Conservation (phyloP, 805 yeast genomes). For the Maudiozyma barnettii region DNA sequence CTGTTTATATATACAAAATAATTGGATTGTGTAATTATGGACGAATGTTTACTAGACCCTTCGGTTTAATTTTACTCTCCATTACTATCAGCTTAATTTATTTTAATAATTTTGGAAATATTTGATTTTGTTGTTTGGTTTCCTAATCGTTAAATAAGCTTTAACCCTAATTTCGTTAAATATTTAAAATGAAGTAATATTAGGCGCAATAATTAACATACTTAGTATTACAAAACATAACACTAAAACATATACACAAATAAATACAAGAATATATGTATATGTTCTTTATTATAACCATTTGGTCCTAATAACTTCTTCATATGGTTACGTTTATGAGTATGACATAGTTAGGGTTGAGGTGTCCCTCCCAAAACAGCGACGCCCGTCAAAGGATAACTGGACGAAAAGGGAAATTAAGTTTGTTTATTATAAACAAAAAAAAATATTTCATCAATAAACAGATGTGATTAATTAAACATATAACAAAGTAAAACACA, state of each 20-base stretch:
- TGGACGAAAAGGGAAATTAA: background rate
- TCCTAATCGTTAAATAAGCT: background rate
- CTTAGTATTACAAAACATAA: too few relatives aligned
- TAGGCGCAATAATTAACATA: too few relatives aligned
- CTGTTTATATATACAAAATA: background rate
- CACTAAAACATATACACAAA: too few relatives aligned
- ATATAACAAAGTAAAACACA: background rate
- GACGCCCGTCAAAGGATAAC: background rate
- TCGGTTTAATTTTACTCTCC: too few relatives aligned
- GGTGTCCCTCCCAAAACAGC: background rate
- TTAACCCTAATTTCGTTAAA: background rate
- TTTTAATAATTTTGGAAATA: background rate
- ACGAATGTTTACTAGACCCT: background rate
- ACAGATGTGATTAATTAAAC: background rate
- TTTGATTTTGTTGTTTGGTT: background rate
- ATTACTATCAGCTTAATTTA: background rate
- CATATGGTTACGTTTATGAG: too few relatives aligned
- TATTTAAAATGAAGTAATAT: too few relatives aligned
- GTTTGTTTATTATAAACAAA: background rate
- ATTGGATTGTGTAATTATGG: background rate
- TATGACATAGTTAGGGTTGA: too few relatives aligned
- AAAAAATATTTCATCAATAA: background rate
- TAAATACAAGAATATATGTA: too few relatives aligned
- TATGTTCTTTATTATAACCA: too few relatives aligned
- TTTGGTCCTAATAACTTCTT: too few relatives aligned